These are phyloP conservation scores for Spirogloea muscicola DNA, from an alignment of 139 green algal genomes.

Conservation along the genomic window DNA sequence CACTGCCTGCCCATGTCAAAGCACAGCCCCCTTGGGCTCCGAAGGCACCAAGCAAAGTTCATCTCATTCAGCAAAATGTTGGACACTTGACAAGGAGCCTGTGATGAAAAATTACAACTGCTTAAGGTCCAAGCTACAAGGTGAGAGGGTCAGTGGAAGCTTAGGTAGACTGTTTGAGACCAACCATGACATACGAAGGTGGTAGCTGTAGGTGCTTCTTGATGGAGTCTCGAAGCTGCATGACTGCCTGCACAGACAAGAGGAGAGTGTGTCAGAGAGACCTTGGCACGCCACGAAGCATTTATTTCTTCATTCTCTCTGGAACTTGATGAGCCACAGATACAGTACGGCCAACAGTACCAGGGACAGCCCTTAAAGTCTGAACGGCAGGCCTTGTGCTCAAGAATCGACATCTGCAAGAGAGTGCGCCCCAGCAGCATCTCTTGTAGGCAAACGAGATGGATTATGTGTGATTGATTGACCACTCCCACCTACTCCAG, in stretches of 20 bases:
- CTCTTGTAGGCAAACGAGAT: too few species aligned
- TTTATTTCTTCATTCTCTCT: not conserved
- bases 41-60: not conserved
- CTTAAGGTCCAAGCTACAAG: not conserved
- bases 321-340: not conserved
- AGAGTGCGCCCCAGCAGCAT: too few species aligned
- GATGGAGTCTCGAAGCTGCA: conserved; percentile 22
- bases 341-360: not conserved
- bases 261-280: too few species aligned
- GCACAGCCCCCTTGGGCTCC: not conserved
- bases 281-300: too few species aligned
- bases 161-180: too few species aligned
- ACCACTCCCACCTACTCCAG: too few species aligned
- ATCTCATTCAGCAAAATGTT: not conserved
- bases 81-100: not conserved
- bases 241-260: conserved; percentile 7
- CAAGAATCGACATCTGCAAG: not conserved
- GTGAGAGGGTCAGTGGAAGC: too few species aligned
- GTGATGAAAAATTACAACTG: not conserved
- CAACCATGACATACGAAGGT: conserved; percentile 12
- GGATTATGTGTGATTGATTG: too few species aligned
- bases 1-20: not conserved
- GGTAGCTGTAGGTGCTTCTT: conserved; percentile 38
- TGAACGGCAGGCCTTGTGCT: not conserved
- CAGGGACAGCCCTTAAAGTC: not conserved